Base-by-base conservation (phyloP, 805 yeast species). In the Wickerhamiella alocasiicola region DNA sequence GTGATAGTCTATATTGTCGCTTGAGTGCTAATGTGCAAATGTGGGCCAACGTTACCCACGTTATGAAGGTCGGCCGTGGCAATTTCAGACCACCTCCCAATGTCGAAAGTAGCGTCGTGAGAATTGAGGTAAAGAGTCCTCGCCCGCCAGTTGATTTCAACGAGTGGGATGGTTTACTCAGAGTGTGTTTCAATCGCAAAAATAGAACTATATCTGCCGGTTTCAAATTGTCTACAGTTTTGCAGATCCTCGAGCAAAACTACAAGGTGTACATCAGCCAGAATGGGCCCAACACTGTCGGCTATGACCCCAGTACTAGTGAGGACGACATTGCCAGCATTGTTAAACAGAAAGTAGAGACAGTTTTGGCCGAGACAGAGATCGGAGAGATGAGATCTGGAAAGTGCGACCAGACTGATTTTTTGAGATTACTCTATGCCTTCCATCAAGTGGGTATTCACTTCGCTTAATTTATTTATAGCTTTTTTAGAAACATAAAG, bases 41-140 rank as follows among this genome's bases (percentile, higher is more conserved):
- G 97, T 91, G 97, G 96, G 95, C 96, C n/a, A 83, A 83, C 49
- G 96, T 91, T 12, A 85, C 94, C 6, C 98, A 91, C 59, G 82
- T 91, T 41, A 91, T 91, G 98, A 91, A 91, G 62, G 98, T 91
- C 23, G 97, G 97, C 18, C 81, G 77, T 57, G 91, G 91, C 57
- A 91, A 91, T 56, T 91, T 91, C 67, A 71, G 95, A 52, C 98
- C 98, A 18, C 98, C 98, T 9, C 98, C 98, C 44, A 87, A 91
- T 60, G 98, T 91, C 44, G 98, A 91, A 60, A 85, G 96, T 0
- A 79, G 94, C 26, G 98, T 91, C 36, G 97, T 91, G 15, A 72
- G 94, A 55, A 75, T 91, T 27, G 97, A 88, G 61, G 78, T 91
- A 43, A 91, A 91, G 60, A 69, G 62, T 42, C 98, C 97, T 39